Base-by-base conservation (phyloP, 352 stramenopile species). In the Phytophthora constricta region DNA sequence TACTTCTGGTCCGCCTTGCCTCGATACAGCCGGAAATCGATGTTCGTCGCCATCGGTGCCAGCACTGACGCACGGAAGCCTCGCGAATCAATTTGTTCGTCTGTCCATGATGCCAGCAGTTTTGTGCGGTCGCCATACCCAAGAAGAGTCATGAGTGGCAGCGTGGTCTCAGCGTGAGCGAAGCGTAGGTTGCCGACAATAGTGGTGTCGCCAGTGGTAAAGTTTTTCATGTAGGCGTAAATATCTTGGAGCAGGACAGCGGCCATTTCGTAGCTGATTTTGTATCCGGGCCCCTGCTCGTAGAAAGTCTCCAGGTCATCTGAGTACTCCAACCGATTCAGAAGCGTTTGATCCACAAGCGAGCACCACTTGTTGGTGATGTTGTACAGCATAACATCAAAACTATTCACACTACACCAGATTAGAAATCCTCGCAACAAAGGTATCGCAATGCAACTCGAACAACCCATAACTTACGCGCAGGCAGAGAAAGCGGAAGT, bases 251-350 rank as follows among this genome's bases (percentile, higher is more conserved):
- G 65, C 25, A 94, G 60, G 28, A 89, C 76, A 0, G 79, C 66
- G 10, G 86, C 79, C 62, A 94, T 94, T 58, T 91, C 77, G 61
- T 91, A 92, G 57, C 89, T 89, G 58, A 94, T 89, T 14, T 76
- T 68, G 67, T 84, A 83, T 2, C 84, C 86, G 0, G 69, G 73
- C 0, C 75, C 82, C 28, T 85, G 79, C 49, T 87, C 56, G 58
- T 92, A 92, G 68, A 90, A 94, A 39, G 77, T 69, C 50, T 90
- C 79, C 5, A 94, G 68, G 42, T 94, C 84, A 25, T 88, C 81
- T 5, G 73, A 62, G 49, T 85, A 94, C 66, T 94, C 86, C 10
- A 89, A 41, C 5, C 69, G 65, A 8, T 82, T 54, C 33, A 92
- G 58, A 39, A 81, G 71, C 17, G 58, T 37, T 50, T 72, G 54